Evolutionary conservation across 1,284 basidiomycete species (phyloP), one percentile per base, ranked within the genome.

Genomic region (Trichosporon sp.): DNA sequence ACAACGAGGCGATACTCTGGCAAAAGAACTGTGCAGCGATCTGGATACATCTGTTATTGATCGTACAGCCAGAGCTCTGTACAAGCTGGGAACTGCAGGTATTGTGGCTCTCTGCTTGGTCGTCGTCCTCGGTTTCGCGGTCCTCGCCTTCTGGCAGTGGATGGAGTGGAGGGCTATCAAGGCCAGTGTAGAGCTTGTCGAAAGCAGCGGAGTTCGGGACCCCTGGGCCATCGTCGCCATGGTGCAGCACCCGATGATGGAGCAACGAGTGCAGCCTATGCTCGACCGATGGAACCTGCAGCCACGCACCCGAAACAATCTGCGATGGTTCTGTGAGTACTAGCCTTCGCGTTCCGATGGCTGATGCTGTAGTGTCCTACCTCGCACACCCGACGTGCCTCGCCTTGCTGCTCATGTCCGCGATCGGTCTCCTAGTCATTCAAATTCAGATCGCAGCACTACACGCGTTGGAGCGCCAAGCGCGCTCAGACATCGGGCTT

Each of bases 381-480:
- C 84, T 97, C 65, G 90, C 91, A 74, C 91, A 97, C 74, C 88
- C 92, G 2, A 90, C 92, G 0, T 92, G 91, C 1, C 84, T 96
- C 44, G 89, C 90, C 0, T 89, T 92, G 73, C 88, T 98, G 75
- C 86, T 92, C 64, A 91, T 97, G 71, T 92, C 94, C 11, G 81
- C 94, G 67, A 86, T 96, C 67, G 95, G 95, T 14, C 81, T 98
- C n/a, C 79, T 96, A 59, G 88, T 88, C n/a, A 87, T 96, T 29
- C 83, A 94, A 75, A 81, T 94, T 21, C 95, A 99, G 80, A 83
- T 97, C 19, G 73, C 87, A 36, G 91, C 89, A 2, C 81, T 95
- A 63, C 80, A 83, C 2, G 89, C 89, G 0, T 82, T 95, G 46
- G 85, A 87, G 66, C 80, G 81, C 33, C 86, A 86, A 65, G 92